A percentile compares a stretch with the other conserved stretches of the same genome.
phyloP scores from a whole-genome alignment of 2,329 filamentous ascomycete genomes.

The Calonectria pseudoturangicola region DNA sequence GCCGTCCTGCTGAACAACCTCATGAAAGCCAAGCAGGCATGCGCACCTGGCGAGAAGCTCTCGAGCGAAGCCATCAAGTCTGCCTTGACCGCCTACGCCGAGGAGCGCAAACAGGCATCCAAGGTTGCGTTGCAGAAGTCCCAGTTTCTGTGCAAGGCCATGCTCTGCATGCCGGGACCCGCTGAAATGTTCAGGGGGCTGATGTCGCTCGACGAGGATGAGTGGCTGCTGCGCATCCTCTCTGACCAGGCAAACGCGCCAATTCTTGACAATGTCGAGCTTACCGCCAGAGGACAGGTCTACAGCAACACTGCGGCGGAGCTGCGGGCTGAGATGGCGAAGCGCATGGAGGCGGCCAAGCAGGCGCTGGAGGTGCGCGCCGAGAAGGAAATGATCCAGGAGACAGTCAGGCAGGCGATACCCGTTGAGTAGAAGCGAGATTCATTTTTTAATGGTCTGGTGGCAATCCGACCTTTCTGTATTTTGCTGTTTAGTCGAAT shows the following conservation, averaged over 20 bases:
- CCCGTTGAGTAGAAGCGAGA: constrained; percentile 16
- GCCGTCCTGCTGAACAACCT: constrained; percentile 19
- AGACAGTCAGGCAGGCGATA: constrained; percentile 17
- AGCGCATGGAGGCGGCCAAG: constrained; percentile 6
- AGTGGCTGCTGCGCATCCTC: constrained; percentile 17
- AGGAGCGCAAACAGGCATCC: constrained; percentile 12
- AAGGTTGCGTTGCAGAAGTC: constrained; percentile 15
- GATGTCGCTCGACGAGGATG: constrained; percentile 6
- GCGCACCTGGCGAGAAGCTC: constrained; percentile 14
- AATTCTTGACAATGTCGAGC: constrained; percentile 4
- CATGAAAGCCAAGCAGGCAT: constrained; percentile 12
- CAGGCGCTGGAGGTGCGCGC: background rate
- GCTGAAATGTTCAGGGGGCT: constrained; percentile 13
- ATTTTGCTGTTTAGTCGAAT: background rate
- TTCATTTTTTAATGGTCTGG: constrained; percentile 8
- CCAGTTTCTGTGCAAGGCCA: constrained; percentile 26
- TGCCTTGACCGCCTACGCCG: background rate
- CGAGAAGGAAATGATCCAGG: constrained; percentile 11
- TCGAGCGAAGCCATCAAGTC: constrained; percentile 10
- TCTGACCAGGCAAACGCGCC: constrained; percentile 16
- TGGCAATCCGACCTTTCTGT: constrained; percentile 1
- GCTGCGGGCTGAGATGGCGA: constrained; percentile 18
- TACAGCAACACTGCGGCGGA: constrained; percentile 16
- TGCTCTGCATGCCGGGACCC: constrained; percentile 18
- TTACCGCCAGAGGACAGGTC: constrained; percentile 9